Evolutionary conservation across 2,329 filamentous ascomycete genomes (phyloP).

Genomic region (Cryphonectria naterciae): DNA sequence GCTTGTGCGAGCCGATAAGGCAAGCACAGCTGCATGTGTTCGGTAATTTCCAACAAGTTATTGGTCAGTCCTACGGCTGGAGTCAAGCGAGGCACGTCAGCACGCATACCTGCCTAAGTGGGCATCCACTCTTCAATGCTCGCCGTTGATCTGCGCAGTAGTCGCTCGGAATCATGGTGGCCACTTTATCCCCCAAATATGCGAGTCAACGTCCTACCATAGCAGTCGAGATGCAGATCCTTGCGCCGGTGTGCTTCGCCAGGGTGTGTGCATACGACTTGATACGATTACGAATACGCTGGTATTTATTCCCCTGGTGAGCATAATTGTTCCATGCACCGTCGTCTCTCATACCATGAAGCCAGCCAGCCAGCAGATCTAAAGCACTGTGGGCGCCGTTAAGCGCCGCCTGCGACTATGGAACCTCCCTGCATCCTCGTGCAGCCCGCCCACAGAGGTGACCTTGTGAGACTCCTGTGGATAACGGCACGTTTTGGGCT

Average conservation of each 20-base stretch:
- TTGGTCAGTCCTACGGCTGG: not conserved
- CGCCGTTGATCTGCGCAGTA: not conserved
- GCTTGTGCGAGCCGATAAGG: not conserved
- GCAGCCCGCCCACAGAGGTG: not conserved
- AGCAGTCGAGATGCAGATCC: conserved; percentile 7
- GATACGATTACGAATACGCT: conserved; percentile 3
- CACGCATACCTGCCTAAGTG: conserved; percentile 4
- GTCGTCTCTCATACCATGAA: not conserved
- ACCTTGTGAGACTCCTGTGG: not conserved
- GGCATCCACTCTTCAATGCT: not conserved
- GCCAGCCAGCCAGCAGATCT: not conserved
- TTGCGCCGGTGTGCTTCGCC: not conserved
- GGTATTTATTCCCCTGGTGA: not conserved
- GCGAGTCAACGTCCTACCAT: not conserved
- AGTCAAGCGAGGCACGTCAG: not conserved
- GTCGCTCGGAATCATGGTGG: not conserved
- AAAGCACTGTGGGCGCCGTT: not conserved
- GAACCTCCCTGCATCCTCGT: not conserved
- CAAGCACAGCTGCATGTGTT: not conserved
- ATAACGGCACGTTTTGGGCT: not conserved
- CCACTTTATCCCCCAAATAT: not conserved
- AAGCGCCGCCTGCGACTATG: not conserved
- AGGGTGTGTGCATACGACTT: not conserved
- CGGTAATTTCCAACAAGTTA: not conserved
- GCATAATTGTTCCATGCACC: not conserved